phyloP scores from a whole-genome alignment of 495 filamentous ascomycete genomes.

The Astrothelium subdiscretum region DNA sequence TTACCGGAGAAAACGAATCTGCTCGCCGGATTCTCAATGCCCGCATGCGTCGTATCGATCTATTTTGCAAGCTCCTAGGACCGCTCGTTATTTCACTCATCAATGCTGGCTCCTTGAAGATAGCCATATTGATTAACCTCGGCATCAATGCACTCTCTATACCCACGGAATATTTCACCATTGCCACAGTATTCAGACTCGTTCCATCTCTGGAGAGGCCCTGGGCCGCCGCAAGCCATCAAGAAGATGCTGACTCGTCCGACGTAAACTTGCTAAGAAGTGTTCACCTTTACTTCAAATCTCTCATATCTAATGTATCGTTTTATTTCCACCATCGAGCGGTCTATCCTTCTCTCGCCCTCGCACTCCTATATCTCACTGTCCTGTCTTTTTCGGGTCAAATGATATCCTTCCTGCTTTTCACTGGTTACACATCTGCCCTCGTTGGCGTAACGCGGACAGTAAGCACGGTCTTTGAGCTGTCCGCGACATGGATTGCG shows the following conservation, averaged over 20 bases:
- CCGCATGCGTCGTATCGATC: slow-evolving; percentile 58
- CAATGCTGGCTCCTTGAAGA: slow-evolving; percentile 21
- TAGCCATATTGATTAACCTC: slow-evolving; percentile 29
- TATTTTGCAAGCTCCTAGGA: slow-evolving; percentile 57
- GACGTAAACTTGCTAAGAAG: background rate
- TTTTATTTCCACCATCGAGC: slow-evolving; percentile 24
- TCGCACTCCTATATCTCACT: slow-evolving; percentile 32
- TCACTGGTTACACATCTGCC: slow-evolving; percentile 24
- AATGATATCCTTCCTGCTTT: slow-evolving; percentile 35
- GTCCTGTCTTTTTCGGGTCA: slow-evolving; percentile 32
- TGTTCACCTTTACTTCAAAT: background rate
- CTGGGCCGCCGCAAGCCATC: background rate
- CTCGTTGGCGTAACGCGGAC: slow-evolving; percentile 32
- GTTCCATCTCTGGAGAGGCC: background rate
- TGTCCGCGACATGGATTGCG: slow-evolving; percentile 40
- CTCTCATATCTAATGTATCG: background rate
- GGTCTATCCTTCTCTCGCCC: slow-evolving; percentile 31
- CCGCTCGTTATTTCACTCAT: slow-evolving; percentile 33
- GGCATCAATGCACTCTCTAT: slow-evolving; percentile 34
- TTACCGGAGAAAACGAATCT: slow-evolving; percentile 30
- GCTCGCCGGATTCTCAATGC: slow-evolving; percentile 41
- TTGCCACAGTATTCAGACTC: slow-evolving; percentile 38
- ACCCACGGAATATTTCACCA: slow-evolving; percentile 45
- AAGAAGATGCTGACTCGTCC: background rate
- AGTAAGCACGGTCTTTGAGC: slow-evolving; percentile 30